Base-by-base conservation (phyloP, 768 basidiomycete genomes). In the Trametes cingulata region DNA sequence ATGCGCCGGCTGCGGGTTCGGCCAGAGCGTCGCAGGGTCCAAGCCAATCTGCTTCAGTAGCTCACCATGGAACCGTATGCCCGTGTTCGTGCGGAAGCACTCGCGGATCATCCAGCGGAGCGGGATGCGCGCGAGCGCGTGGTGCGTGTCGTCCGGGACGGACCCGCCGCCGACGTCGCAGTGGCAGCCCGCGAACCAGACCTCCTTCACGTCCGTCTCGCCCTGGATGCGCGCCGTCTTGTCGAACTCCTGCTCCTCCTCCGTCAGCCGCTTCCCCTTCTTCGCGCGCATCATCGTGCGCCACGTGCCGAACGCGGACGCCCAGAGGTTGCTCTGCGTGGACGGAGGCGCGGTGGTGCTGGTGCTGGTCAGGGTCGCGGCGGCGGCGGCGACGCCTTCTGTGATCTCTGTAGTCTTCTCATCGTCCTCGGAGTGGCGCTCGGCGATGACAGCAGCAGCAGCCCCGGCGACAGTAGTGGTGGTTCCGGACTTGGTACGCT, bases 161-260 rank as follows among this genome's bases (percentile, higher is more conserved):
- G 85, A 84, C 5, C 88, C 89, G 24, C 91, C 91, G 2, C 91
- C 91, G 25, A 93, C 81, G 65, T 91, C 89, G 47, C 82, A 82
- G 63, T 91, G 90, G 65, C 80, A 84, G 0, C 90, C 90, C 6
- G 88, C 72, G 64, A 92, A 93, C 90, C 91, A 92, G 1, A 93
- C 91, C 66, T 93, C 90, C 49, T 83, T 78, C 4, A 90, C 83
- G 59, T 91, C 74, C 2, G 90, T 91, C 55, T 71, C 48, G 46
- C 40, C 36, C 27, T 43, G 39, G 17, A 68, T 64, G 22, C 71
- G 70, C 1, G 71, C 69, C 17, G 59, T 64, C 70, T 25, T 72
- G 62, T 78, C 70, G 51, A 77, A 82, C 22, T 27, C 55, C 33
- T 54, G 17, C 59, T 85, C 84, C 14, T 80, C 71, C 33, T 82